These are phyloP conservation scores for Microsporum canis DNA, from an alignment of 2,329 filamentous ascomycete species.

Conservation along the genomic window DNA sequence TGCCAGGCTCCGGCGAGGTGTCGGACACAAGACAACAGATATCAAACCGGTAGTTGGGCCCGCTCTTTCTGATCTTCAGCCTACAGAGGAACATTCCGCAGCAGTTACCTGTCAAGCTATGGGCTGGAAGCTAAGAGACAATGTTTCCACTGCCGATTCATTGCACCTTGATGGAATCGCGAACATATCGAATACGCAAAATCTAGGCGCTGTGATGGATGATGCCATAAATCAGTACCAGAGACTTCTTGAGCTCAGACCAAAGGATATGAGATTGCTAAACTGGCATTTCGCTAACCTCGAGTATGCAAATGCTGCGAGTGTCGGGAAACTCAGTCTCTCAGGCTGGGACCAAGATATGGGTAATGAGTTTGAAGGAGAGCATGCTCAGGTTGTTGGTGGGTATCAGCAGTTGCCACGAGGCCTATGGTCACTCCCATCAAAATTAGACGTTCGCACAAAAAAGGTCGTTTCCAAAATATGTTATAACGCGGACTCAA, in stretches of 20 bases:
- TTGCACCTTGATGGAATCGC: slow-evolving; percentile 60
- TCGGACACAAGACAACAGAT: slow-evolving; percentile 39
- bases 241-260: slow-evolving; percentile 65
- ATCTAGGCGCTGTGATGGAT: slow-evolving; percentile 82
- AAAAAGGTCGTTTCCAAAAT: slow-evolving; percentile 63
- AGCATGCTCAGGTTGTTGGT: slow-evolving; percentile 84
- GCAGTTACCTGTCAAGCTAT: slow-evolving; percentile 66
- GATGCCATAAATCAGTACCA: slow-evolving; percentile 83
- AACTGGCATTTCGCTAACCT: slow-evolving; percentile 99
- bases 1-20: slow-evolving; percentile 35
- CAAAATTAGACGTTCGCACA: slow-evolving; percentile 63
- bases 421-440: slow-evolving; percentile 67
- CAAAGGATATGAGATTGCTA: slow-evolving; percentile 77
- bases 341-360: slow-evolving; percentile 94
- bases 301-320: slow-evolving; percentile 92
- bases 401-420: slow-evolving; percentile 91
- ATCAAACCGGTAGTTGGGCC: slow-evolving; percentile 38
- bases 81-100: slow-evolving; percentile 58
- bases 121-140: slow-evolving; percentile 66
- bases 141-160: slow-evolving; percentile 51
- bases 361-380: slow-evolving; percentile 93
- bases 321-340: slow-evolving; percentile 75
- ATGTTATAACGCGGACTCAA: slow-evolving; percentile 44
- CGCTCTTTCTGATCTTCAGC: slow-evolving; percentile 49
- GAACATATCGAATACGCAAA: slow-evolving; percentile 51